Evolutionary conservation across 345 rosid species (phyloP).

Genomic region (Trapa incisa): DNA sequence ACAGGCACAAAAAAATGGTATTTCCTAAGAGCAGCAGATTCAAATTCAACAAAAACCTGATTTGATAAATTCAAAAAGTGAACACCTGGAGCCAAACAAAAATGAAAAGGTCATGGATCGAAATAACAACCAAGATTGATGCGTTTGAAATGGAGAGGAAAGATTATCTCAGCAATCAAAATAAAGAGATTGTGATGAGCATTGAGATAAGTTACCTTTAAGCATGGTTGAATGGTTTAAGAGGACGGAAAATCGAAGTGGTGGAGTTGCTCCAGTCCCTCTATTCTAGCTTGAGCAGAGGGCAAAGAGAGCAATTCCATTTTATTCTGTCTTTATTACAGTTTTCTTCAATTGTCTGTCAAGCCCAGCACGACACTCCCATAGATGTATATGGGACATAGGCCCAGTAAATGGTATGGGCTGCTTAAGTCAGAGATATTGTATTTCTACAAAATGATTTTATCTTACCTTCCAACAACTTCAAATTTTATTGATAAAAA

Average conservation of each 20-base stretch:
- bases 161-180: not conserved
- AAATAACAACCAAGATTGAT: not conserved
- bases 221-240: slow-evolving; percentile 32
- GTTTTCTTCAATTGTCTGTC: too few species aligned
- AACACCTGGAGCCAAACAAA: not conserved
- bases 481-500: too few species aligned
- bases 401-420: not conserved
- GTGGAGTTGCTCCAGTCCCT: not conserved
- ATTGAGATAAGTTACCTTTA: slow-evolving; percentile 27
- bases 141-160: not conserved
- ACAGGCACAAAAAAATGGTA: not conserved
- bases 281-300: slow-evolving; percentile 38
- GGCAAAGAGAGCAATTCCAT: slow-evolving; percentile 15
- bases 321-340: too few species aligned
- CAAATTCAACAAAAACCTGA: not conserved
- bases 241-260: slow-evolving; percentile 7
- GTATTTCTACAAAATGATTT: too few species aligned
- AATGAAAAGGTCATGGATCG: not conserved
- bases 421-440: too few species aligned
- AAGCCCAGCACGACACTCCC: too few species aligned
- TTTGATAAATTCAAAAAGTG: not conserved
- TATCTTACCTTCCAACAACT: too few species aligned
- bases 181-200: not conserved
- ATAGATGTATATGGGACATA: too few species aligned
- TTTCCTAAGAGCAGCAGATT: not conserved